phyloP scores from a whole-genome alignment of 2,329 filamentous ascomycete genomes.

The Colletotrichum sp. region DNA sequence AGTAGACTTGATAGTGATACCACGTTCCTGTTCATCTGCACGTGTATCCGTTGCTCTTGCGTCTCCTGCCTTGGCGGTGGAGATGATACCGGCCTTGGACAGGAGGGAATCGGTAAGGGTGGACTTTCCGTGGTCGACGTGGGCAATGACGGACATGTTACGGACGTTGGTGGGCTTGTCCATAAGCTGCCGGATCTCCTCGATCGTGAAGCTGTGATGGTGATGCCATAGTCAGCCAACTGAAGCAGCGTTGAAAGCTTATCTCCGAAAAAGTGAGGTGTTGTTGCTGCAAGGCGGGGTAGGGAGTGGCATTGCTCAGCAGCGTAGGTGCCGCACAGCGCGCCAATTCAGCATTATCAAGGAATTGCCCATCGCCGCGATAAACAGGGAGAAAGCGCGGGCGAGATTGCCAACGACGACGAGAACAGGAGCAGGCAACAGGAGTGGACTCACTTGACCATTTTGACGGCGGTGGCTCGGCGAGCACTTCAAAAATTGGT shows the following conservation, averaged over 20 bases:
- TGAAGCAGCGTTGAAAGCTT: slow-evolving; percentile 27
- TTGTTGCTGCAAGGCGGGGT: slow-evolving; percentile 8
- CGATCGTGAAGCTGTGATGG: slow-evolving; percentile 91
- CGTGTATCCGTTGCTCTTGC: slow-evolving; percentile 96
- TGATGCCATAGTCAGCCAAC: slow-evolving; percentile 52
- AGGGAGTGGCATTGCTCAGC: neutral
- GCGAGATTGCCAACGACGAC: neutral
- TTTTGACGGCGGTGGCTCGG: slow-evolving; percentile 82
- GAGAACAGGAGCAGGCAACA: neutral
- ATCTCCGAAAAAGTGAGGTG: slow-evolving; percentile 35
- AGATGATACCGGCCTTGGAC: slow-evolving; percentile 99
- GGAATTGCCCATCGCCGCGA: neutral
- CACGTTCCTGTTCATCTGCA: slow-evolving; percentile 97
- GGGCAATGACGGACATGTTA: slow-evolving; percentile 99
- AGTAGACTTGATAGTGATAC: slow-evolving; percentile 99
- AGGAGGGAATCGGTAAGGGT: slow-evolving; percentile 99
- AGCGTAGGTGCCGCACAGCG: neutral
- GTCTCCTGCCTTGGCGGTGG: slow-evolving; percentile 95
- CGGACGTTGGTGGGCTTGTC: slow-evolving; percentile 79
- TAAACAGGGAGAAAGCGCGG: neutral
- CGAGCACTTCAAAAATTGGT: slow-evolving; percentile 43
- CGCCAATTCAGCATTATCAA: neutral
- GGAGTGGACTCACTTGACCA: slow-evolving; percentile 91
- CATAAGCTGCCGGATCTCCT: slow-evolving; percentile 83
- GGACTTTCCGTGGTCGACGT: slow-evolving; percentile 99